Conservation (phyloP, 345 rosid genomes). For the Pistacia atlantica region DNA sequence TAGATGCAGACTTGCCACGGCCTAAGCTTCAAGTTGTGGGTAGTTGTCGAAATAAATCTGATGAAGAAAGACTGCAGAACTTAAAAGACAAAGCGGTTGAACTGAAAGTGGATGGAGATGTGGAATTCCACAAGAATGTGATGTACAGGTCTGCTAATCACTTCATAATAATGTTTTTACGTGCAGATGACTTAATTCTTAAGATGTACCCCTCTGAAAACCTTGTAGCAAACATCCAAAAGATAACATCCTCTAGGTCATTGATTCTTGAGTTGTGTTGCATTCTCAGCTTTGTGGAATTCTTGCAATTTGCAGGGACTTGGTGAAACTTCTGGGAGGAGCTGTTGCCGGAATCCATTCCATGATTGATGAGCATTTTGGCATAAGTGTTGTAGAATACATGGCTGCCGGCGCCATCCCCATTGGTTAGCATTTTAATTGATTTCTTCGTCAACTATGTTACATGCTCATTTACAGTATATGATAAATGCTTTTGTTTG, state of each 20-base stretch:
- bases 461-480: background rate
- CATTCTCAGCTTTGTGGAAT: conserved; percentile 9
- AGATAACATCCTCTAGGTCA: background rate
- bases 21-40: conserved; percentile 95
- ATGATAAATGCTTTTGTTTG: background rate
- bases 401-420: conserved; percentile 98
- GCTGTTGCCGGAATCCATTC: conserved; percentile 82
- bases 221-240: background rate
- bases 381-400: conserved; percentile 85
- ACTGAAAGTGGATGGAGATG: conserved; percentile 58
- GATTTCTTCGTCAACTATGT: conserved; percentile 4
- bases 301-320: conserved; percentile 55
- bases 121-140: conserved; percentile 74
- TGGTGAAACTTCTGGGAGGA: conserved; percentile 66
- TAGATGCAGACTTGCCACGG: conserved; percentile 51
- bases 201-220: background rate
- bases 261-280: background rate
- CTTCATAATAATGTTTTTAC: conserved; percentile 16
- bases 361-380: conserved; percentile 92
- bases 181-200: background rate
- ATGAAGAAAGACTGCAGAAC: conserved; percentile 78
- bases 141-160: conserved; percentile 62
- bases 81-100: conserved; percentile 72
- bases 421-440: conserved; percentile 55
- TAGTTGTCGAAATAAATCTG: conserved; percentile 83